Evolutionary conservation across 2,329 filamentous ascomycete species (phyloP), one percentile per base, ranked within the genome.

Genomic region (Claviceps cyperi): DNA sequence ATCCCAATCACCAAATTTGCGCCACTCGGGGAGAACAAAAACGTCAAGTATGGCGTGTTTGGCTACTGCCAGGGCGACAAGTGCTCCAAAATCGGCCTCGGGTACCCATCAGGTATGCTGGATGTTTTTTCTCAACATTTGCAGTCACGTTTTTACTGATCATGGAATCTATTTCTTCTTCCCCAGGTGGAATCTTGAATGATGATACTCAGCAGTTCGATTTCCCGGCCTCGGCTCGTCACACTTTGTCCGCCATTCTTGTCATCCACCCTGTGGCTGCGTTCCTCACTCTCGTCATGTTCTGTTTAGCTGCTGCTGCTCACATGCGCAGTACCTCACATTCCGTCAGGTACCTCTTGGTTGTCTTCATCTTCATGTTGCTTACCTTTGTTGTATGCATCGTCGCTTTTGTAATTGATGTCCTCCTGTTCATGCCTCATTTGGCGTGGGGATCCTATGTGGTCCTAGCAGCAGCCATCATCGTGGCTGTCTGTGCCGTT

Each of bases 361-460:
- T 80, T 28, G 73, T 97, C 36, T 83, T 96, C 56, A 90, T 97
- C 55, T 77, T 97, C 57, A 83, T 85, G 51, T 81, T 97, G 54
- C 77, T 94, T 47, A 89, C 89, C 8, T 81, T 97, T 45, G 70
- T 97, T 32, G 77, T 92, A 56, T 83, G 86, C 45, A 75, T 96
- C 1, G 75, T 95, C 51, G 86, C 90, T 22, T 97, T 97, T 68
- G 72, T 98, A 24, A 83, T 97, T 59, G 92, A 98, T 66, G 86
- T 97, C 24, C 73, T 98, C 36, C 75, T 98, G 21, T 98, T 98
- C 63, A 86, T 96, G 15, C 92, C 92, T 46, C 90, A 97, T 66
- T 71, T 96, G 69, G 80, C 83, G 62, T 97, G 90, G 88, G 92
- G 90, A 55, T 89, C 90, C 52, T 98, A 91, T 75, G 80, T 97